phyloP scores from a whole-genome alignment of 2,329 filamentous ascomycete genomes.

The Zymoseptoria ardabiliae region DNA sequence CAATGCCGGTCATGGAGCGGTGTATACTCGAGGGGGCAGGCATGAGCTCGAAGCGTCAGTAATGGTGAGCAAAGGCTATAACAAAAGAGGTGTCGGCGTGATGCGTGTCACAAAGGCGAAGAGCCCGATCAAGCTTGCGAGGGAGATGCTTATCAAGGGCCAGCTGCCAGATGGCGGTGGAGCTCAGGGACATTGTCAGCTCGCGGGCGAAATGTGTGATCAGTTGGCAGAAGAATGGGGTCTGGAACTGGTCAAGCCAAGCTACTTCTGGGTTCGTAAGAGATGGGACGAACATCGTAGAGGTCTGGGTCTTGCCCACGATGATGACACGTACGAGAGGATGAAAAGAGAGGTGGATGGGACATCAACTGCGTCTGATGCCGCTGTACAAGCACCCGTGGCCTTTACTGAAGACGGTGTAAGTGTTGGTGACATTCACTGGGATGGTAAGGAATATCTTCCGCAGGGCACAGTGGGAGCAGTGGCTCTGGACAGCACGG shows the following conservation, averaged over 20 bases:
- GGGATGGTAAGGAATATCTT: constrained; percentile 58
- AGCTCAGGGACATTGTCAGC: constrained; percentile 62
- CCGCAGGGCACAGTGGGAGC: constrained; percentile 81
- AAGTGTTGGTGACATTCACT: constrained; percentile 27
- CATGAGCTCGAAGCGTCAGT: constrained; percentile 83
- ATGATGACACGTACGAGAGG: constrained; percentile 36
- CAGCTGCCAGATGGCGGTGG: constrained; percentile 53
- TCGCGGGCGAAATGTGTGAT: constrained; percentile 63
- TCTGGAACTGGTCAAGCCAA: constrained; percentile 58
- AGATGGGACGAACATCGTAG: constrained; percentile 71
- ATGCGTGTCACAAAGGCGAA: constrained; percentile 67
- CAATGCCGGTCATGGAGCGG: constrained; percentile 76
- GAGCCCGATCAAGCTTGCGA: constrained; percentile 70
- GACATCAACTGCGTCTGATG: not conserved
- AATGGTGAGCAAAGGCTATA: constrained; percentile 67
- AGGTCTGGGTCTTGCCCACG: constrained; percentile 44
- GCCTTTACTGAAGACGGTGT: not conserved
- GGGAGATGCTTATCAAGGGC: constrained; percentile 60
- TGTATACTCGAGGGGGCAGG: constrained; percentile 74
- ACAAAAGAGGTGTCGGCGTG: constrained; percentile 72
- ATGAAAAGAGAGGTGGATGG: constrained; percentile 31
- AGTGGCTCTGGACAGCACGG: constrained; percentile 70
- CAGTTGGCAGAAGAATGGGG: constrained; percentile 60
- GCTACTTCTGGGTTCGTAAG: constrained; percentile 71
- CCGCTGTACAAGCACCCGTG: not conserved